These are phyloP conservation scores for Articulospora tetracladia DNA, from an alignment of 495 filamentous ascomycete genomes.

Conservation along the genomic window DNA sequence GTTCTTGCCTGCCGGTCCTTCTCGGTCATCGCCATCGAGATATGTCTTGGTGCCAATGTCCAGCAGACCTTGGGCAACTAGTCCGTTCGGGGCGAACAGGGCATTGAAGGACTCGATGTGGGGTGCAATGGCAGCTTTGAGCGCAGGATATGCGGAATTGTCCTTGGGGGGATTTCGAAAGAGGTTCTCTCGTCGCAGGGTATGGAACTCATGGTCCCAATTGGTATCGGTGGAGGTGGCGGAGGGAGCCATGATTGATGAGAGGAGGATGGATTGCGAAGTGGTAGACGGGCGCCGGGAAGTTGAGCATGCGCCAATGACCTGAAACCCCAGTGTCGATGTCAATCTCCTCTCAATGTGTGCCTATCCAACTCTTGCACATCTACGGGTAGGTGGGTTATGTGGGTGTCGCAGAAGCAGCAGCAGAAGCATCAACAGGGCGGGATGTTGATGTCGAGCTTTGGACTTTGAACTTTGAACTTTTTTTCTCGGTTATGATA, in stretches of 20 bases:
- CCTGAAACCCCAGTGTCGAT: too few species aligned
- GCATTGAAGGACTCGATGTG: conserved; percentile 96
- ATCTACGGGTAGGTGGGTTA: too few species aligned
- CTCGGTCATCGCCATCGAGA: conserved; percentile 68
- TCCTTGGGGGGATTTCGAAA: conserved; percentile 86
- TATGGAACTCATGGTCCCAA: conserved; percentile 83
- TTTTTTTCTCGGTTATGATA: conserved; percentile 10
- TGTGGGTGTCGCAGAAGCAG: too few species aligned
- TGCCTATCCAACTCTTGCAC: too few species aligned
- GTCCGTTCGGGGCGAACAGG: conserved; percentile 67
- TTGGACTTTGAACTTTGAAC: neutral
- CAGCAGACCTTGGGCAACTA: conserved; percentile 70
- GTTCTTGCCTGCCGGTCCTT: conserved; percentile 57
- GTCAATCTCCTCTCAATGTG: too few species aligned
- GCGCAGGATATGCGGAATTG: conserved; percentile 79
- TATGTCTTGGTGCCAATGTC: conserved; percentile 90
- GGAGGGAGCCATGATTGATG: conserved; percentile 49
- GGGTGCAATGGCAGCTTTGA: conserved; percentile 77
- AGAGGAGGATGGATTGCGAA: conserved; percentile 26
- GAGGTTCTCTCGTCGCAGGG: conserved; percentile 74
- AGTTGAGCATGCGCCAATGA: neutral
- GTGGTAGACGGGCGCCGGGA: neutral
- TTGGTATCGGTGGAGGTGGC: conserved; percentile 44
- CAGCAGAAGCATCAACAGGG: too few species aligned
- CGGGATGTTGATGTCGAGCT: too few species aligned